Percentiles rank a stretch among this genome's conserved stretches.
Conservation (phyloP, 345 rosid species). For the Eucalyptus paniculata region DNA sequence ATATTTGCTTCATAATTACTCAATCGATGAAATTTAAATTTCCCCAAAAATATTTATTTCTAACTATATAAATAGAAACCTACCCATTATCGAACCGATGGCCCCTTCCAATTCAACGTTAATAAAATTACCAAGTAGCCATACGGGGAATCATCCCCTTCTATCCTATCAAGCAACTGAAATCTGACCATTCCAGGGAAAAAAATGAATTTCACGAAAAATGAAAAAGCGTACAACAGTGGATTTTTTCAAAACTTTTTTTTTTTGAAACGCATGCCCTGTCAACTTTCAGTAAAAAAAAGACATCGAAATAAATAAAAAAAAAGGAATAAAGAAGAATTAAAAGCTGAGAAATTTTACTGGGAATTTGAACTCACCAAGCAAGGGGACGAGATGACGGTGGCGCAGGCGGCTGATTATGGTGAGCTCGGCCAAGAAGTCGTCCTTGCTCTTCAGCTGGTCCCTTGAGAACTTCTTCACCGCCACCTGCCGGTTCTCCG, state of each 20-base stretch:
- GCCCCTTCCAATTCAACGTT: too few species aligned
- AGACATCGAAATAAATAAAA: not conserved
- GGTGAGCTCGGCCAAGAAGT: conserved; percentile 46
- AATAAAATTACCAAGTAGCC: too few species aligned
- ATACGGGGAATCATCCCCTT: too few species aligned
- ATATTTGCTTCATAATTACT: not conserved
- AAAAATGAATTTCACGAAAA: not conserved
- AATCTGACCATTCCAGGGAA: not conserved
- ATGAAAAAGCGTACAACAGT: not conserved
- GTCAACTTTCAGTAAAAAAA: not conserved
- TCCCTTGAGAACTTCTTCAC: conserved; percentile 40
- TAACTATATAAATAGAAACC: not conserved
- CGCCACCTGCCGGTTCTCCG: conserved; percentile 28
- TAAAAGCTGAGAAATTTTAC: not conserved
- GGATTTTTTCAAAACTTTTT: not conserved
- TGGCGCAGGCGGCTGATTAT: conserved; percentile 52
- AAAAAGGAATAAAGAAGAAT: too few species aligned
- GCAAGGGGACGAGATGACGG: conserved; percentile 36
- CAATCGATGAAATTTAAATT: not conserved
- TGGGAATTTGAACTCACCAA: conserved; percentile 10
- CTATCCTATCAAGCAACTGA: not conserved
- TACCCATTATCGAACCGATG: not conserved
- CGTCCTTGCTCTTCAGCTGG: conserved; percentile 23
- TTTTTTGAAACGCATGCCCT: not conserved
- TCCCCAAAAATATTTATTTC: not conserved